Evolutionary conservation across 495 filamentous ascomycete species (phyloP).

Genomic region (Astrothelium subdiscretum): DNA sequence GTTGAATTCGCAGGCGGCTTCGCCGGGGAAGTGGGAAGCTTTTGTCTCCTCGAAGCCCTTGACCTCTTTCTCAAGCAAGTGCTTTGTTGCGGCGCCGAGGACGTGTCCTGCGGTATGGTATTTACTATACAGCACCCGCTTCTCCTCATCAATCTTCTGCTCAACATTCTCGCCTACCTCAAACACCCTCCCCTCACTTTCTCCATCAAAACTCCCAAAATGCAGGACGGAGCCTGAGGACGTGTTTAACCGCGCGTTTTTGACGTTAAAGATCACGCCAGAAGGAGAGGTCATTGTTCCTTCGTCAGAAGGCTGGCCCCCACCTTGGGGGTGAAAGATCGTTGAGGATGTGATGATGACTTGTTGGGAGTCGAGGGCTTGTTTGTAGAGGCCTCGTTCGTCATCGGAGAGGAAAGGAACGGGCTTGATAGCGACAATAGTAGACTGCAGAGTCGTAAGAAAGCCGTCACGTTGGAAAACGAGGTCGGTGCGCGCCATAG

Average conservation of each 20-base stretch:
- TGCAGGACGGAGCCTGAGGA: constrained; percentile 41
- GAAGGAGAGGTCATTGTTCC: constrained; percentile 35
- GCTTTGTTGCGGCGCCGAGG: constrained; percentile 45
- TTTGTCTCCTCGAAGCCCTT: constrained; percentile 46
- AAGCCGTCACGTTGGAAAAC: constrained; percentile 45
- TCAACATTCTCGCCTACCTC: constrained; percentile 28
- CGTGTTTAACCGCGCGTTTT: constrained; percentile 37
- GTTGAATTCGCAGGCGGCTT: constrained; percentile 45
- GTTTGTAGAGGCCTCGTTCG: constrained; percentile 40
- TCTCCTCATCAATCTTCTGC: constrained; percentile 43
- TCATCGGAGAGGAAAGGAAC: constrained; percentile 36
- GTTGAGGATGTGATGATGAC: constrained; percentile 46
- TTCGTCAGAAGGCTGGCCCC: constrained; percentile 51
- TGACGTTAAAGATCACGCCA: constrained; percentile 34
- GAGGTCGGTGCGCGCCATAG: constrained; percentile 32
- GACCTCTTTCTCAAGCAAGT: constrained; percentile 37
- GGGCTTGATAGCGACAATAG: constrained; percentile 33
- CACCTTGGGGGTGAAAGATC: constrained; percentile 58
- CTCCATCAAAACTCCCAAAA: constrained; percentile 38
- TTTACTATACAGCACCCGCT: constrained; percentile 44
- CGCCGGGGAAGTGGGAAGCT: constrained; percentile 51
- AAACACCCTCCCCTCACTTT: constrained; percentile 20
- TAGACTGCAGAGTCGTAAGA: constrained; percentile 34
- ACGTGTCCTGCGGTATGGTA: constrained; percentile 56
- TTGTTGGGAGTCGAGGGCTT: constrained; percentile 33